Conservation (phyloP, 2,329 filamentous ascomycete genomes). For the Phyllachora maydis region DNA sequence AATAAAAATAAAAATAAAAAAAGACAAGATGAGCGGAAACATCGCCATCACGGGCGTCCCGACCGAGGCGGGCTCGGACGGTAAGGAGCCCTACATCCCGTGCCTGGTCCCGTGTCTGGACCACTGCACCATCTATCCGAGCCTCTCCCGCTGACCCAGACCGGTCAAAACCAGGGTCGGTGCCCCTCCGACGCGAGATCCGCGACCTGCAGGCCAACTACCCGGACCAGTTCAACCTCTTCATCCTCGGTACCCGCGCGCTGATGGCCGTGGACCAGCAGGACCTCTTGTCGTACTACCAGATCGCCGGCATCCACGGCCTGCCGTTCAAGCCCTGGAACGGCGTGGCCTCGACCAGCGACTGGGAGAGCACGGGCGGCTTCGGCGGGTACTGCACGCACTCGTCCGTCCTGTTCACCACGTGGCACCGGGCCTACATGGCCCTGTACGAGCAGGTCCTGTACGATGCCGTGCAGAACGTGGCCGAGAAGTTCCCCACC, state of each 20-base stretch:
- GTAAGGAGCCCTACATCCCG: background rate
- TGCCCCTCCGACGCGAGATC: constrained; percentile 27
- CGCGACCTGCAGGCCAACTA: constrained; percentile 23
- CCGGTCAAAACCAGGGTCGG: too few relatives aligned
- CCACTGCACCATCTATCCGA: background rate
- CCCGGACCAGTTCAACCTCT: constrained; percentile 37
- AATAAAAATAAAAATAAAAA: too few relatives aligned
- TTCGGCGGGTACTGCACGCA: constrained; percentile 38
- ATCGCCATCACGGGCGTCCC: background rate
- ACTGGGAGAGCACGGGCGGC: constrained; percentile 9
- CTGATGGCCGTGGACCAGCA: constrained; percentile 29
- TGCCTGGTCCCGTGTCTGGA: too few relatives aligned
- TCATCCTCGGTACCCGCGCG: constrained; percentile 33
- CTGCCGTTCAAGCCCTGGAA: constrained; percentile 38
- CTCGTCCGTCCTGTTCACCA: constrained; percentile 35
- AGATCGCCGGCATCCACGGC: constrained; percentile 45
- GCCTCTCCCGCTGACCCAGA: background rate
- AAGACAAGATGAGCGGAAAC: background rate
- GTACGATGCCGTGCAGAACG: constrained; percentile 6
- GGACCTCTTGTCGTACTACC: constrained; percentile 33
- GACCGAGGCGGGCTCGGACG: background rate
- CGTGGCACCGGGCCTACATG: constrained; percentile 25
- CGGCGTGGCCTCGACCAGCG: constrained; percentile 15
- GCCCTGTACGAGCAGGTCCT: constrained; percentile 9
- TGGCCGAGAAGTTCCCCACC: constrained; percentile 7